Percentiles rank a stretch among this genome's conserved stretches.
Evolutionary conservation across 169 alveolate species (phyloP).

Genomic region (Cryptosporidium sp.): DNA sequence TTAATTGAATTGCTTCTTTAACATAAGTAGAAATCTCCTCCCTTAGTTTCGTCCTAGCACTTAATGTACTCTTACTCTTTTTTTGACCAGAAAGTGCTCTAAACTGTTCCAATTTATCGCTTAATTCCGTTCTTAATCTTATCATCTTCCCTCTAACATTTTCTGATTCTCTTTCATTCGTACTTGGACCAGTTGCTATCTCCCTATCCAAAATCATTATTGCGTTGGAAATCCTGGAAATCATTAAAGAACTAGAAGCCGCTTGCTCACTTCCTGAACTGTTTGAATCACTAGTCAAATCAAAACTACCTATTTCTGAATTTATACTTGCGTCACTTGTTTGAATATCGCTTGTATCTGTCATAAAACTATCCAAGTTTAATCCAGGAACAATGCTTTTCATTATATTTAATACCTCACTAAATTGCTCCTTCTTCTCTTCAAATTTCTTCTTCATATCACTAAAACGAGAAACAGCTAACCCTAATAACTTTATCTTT

Average conservation of each 20-base stretch:
- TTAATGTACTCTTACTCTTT: not conserved
- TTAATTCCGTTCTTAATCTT: not conserved
- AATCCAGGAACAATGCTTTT: not conserved
- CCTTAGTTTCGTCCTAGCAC: not conserved
- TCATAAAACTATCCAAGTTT: not conserved
- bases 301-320: not conserved
- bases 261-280: not conserved
- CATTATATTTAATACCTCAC: not conserved
- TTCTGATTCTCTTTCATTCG: not conserved
- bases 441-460: not conserved
- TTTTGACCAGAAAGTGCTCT: not conserved
- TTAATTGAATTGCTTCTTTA: not conserved
- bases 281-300: not conserved
- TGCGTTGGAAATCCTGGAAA: not conserved
- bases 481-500: too few species aligned
- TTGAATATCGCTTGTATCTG: constrained; percentile 36
- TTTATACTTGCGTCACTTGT: constrained; percentile 19
- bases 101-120: not conserved
- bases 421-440: not conserved
- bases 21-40: not conserved
- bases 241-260: not conserved
- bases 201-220: not conserved
- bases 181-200: not conserved
- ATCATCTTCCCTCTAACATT: not conserved
- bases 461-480: not conserved